These are phyloP conservation scores for Phytophthora crassamura DNA, from an alignment of 352 stramenopile genomes.

Conservation along the genomic window DNA sequence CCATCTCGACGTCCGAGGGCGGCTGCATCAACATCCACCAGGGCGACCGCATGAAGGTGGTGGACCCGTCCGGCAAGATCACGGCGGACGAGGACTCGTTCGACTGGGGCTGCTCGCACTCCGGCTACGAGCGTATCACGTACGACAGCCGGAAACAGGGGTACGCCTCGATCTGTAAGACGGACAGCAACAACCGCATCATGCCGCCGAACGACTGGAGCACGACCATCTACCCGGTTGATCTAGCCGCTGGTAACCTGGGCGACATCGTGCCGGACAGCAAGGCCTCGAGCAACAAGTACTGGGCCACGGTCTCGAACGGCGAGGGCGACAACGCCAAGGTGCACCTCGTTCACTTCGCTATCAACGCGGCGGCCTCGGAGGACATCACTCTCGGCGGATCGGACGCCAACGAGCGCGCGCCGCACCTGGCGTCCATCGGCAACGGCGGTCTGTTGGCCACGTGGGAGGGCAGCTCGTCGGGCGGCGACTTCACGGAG, in stretches of 20 bases:
- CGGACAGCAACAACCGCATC: constrained; percentile 77
- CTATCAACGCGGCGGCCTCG: constrained; percentile 46
- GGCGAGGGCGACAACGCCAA: constrained; percentile 53
- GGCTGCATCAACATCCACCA: constrained; percentile 80
- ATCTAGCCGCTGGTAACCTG: constrained; percentile 54
- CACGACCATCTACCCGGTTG: constrained; percentile 65
- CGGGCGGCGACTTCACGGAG: constrained; percentile 43
- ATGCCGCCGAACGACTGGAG: constrained; percentile 61
- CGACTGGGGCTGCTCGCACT: constrained; percentile 69
- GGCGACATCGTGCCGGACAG: constrained; percentile 56
- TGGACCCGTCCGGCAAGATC: constrained; percentile 47
- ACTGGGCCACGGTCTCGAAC: constrained; percentile 73
- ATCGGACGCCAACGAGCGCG: constrained; percentile 55
- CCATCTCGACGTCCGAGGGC: constrained; percentile 59
- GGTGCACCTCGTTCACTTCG: constrained; percentile 68
- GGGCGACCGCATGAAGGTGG: constrained; percentile 72
- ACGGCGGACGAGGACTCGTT: constrained; percentile 54
- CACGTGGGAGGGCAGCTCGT: constrained; percentile 54
- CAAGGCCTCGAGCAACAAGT: constrained; percentile 39
- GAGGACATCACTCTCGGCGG: constrained; percentile 66
- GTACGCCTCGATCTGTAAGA: constrained; percentile 69
- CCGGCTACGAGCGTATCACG: constrained; percentile 62
- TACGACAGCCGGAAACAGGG: constrained; percentile 53
- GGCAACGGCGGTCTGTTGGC: constrained; percentile 50
- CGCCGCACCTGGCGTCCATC: constrained; percentile 52